Conservation (phyloP, 169 alveolate species). For the Eimeria praecox region DNA sequence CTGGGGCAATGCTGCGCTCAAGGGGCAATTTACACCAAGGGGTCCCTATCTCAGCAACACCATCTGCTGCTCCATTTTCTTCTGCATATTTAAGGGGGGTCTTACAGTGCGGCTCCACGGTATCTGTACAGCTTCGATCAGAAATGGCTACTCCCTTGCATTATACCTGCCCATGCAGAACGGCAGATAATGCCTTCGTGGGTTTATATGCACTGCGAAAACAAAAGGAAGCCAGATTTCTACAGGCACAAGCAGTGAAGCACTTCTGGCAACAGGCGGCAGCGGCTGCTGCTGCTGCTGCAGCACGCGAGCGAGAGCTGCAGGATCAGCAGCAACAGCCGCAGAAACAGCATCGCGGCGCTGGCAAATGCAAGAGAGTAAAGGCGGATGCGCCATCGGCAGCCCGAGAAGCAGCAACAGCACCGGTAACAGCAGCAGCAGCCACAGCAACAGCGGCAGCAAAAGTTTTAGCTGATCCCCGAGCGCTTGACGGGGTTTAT, state of each 20-base stretch:
- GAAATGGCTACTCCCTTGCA: background rate
- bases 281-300: slow-evolving; percentile 22
- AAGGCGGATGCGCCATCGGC: background rate
- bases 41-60: background rate
- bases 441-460: slow-evolving; percentile 74
- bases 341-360: slow-evolving; percentile 19
- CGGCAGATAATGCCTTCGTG: background rate
- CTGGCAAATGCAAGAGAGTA: background rate
- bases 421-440: slow-evolving; percentile 16
- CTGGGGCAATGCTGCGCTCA: background rate
- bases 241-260: background rate
- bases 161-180: background rate
- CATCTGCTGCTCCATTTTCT: background rate
- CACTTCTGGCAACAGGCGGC: slow-evolving; percentile 27
- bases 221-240: background rate
- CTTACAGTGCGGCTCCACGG: background rate
- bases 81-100: background rate
- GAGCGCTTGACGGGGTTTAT: slow-evolving; percentile 37
- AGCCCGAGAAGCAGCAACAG: background rate
- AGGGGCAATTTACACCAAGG: background rate
- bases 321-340: background rate
- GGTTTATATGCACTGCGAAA: background rate
- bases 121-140: background rate
- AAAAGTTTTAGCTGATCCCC: slow-evolving; percentile 31
- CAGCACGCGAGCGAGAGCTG: background rate